Conservation (phyloP, 2,329 filamentous ascomycete genomes). For the Penicillium psychrosexuale region DNA sequence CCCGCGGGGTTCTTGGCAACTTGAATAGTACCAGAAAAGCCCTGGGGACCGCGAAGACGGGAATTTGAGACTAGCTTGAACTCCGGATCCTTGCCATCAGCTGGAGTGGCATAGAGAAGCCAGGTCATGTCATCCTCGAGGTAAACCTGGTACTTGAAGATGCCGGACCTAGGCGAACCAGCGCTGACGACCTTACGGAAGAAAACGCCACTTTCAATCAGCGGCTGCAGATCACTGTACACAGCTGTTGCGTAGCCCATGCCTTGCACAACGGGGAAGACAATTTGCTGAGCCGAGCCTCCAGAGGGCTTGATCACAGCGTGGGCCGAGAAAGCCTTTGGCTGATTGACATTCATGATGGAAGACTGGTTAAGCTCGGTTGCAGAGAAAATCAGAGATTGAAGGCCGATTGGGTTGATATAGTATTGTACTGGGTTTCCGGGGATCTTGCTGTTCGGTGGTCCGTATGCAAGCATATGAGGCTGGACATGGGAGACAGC, state of each 20-base stretch:
- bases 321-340: constrained; percentile 59
- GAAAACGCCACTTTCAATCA: constrained; percentile 70
- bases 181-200: constrained; percentile 63
- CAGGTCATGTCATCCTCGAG: constrained; percentile 72
- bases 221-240: constrained; percentile 67
- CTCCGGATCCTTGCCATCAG: constrained; percentile 59
- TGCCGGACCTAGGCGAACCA: constrained; percentile 57
- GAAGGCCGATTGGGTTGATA: constrained; percentile 75
- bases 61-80: constrained; percentile 66
- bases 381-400: constrained; percentile 77
- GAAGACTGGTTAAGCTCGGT: constrained; percentile 65
- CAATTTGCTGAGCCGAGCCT: constrained; percentile 60
- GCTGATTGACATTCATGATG: constrained; percentile 51
- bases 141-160: constrained; percentile 71
- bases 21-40: constrained; percentile 77
- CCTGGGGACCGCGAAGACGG: constrained; percentile 60
- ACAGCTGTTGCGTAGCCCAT: constrained; percentile 81
- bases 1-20: constrained; percentile 69
- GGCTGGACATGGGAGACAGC: constrained; percentile 70
- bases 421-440: constrained; percentile 66
- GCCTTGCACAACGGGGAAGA: constrained; percentile 81
- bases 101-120: constrained; percentile 72
- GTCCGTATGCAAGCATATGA: constrained; percentile 65
- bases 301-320: constrained; percentile 61
- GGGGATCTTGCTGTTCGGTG: constrained; percentile 50